Evolutionary conservation across 2,329 filamentous ascomycete genomes (phyloP).

Genomic region (Triangularia verruculosa): DNA sequence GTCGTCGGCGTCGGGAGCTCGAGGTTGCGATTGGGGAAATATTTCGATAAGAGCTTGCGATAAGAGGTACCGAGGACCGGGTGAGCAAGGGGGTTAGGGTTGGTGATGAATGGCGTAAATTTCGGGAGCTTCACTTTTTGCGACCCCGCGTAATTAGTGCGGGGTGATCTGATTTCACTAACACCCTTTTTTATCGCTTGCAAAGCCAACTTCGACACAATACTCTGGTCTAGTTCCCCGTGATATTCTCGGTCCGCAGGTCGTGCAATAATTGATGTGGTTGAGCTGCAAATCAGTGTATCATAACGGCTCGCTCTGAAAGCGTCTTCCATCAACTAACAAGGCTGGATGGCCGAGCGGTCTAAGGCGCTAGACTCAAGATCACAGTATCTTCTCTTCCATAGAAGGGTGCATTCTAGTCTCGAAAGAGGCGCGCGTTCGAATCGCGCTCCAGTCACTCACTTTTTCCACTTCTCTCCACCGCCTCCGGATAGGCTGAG

Average conservation of each 20-base stretch:
- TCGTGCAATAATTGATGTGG: no score
- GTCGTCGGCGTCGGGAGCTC: not conserved
- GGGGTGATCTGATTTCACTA: not conserved
- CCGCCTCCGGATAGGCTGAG: not conserved
- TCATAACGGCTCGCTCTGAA: not conserved
- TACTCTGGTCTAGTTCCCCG: no score
- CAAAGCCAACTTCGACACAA: no score
- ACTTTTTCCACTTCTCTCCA: conserved; percentile 14
- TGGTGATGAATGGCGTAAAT: not conserved
- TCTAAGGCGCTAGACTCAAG: conserved; percentile 31
- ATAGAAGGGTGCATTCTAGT: conserved; percentile 24
- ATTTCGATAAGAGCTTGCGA: not conserved
- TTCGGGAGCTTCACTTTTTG: not conserved
- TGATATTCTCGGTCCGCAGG: no score
- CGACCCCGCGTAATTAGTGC: not conserved
- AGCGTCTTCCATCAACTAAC: not conserved
- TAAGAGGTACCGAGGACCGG: not conserved
- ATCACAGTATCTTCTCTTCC: conserved; percentile 13
- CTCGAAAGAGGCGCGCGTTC: conserved; percentile 30
- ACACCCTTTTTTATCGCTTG: no score
- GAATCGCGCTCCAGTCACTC: conserved; percentile 29
- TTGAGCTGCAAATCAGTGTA: not conserved
- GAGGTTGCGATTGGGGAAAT: not conserved
- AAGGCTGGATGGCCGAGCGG: conserved; percentile 29
- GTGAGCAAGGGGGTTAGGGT: not conserved